Evolutionary conservation across 192 early-diverging fungal species (phyloP), one percentile per base, ranked within the genome.

Genomic region (Haplosporangium gracile): DNA sequence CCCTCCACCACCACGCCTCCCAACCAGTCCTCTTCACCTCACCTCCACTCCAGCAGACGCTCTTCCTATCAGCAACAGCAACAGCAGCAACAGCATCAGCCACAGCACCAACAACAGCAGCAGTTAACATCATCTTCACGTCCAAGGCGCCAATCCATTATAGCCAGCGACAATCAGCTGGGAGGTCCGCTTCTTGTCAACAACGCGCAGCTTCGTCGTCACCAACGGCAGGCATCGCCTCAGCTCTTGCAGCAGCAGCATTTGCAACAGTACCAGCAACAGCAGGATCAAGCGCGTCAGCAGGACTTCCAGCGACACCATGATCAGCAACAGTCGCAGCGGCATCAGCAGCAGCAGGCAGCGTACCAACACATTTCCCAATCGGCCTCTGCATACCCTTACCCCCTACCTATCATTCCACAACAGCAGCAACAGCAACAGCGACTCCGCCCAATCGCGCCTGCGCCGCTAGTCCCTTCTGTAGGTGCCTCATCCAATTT

Each of bases 161-260:
- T 81, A 18, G 80, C 51, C 9, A 75, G 26, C 11, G 80, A 81
- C 5, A 75, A 49, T 16, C 80, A 81, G n/a, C 45, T 75, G 47
- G 74, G 80, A 0, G 80, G 80, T 0, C 80, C 80, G 0, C 51
- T 81, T 63, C 80, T 68, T 24, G 55, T 81, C 1, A 76, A 75
- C 68, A 81, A 75, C 51, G 32, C 65, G 13, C 68, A 78, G 6
- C 39, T 40, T n/a, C 36, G 24, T 60, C 74, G 2, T 65, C 60
- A 65, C 0, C 29, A 65, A 2, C 60, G 32, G 29, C 60, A 65
- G 29, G 26, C 6, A 2, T 15, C 60, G 4, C 13, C 16, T 4
- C 60, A 63, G 32, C 49, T 40, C n/a, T 22, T 16, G 20, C 71
- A 76, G 34, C 72, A 79, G 49, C 69, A 71, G 43, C 49, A 70